Base-by-base conservation (phyloP, 2,329 filamentous ascomycete species). In the Aspergillus thermomutatus region DNA sequence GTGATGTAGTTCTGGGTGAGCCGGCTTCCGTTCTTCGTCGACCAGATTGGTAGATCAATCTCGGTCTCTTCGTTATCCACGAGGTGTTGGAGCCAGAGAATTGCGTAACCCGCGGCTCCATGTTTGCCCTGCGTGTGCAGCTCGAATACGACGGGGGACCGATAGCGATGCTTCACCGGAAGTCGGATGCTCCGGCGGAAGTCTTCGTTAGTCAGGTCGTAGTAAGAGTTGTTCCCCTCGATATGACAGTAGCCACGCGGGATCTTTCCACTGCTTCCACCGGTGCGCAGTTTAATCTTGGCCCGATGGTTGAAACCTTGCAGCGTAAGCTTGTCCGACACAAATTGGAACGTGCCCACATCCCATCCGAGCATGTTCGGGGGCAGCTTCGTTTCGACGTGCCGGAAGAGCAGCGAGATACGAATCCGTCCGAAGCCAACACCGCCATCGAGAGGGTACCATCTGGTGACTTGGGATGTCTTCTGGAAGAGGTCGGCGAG, bases 361-460 rank as follows among this genome's bases (percentile, higher is more conserved):
- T 97, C 91, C 90, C 93, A 97, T 9, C 93, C 92, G 4, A 97
- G 83, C 74, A 96, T 89, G 43, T 87, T 79, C 0, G 89, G 89
- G n/a, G 92, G 92, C 1, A 97, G 80, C 48, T 86, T 86, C 53
- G 93, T 88, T 72, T 96, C 92, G 46, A 97, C 85, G 27, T 90
- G 92, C 27, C 93, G 87, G 83, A 97, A 96, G 3, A 97, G 82
- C 3, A 97, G 75, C 0, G 91, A 96, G 63, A 99, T 89, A 43
- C 92, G 88, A 58, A 96, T 83, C 7, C 93, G 88, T 41, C 94
- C 94, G 62, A 94, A 97, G 0, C 94, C 90, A 60, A 97, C 87
- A 10, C 94, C 94, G 23, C 93, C 94, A 69, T 96, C 92, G 0
- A 99, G 82, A n/a, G 94, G 93, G 71, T 97, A 97, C 92, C 92